Evolutionary conservation across 2,329 filamentous ascomycete genomes (phyloP).

Genomic region (Didymella arachidicola): DNA sequence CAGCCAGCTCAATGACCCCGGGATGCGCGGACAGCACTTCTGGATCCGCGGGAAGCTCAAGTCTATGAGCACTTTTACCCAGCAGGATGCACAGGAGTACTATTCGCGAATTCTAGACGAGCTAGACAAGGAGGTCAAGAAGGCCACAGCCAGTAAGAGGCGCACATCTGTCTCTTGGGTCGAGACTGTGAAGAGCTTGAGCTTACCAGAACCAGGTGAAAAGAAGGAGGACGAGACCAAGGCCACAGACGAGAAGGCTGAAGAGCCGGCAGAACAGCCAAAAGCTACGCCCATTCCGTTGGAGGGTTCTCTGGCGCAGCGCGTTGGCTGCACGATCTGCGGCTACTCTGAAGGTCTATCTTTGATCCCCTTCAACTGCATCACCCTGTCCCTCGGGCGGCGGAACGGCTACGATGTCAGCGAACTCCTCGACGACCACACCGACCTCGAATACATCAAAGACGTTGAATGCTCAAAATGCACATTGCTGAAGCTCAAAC

Average conservation of each 20-base stretch:
- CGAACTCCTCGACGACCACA: constrained; percentile 84
- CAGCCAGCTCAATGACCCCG: constrained; percentile 70
- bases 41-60: constrained; percentile 86
- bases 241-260: constrained; percentile 15
- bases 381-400: constrained; percentile 81
- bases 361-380: constrained; percentile 91
- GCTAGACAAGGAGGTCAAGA: constrained; percentile 76
- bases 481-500: constrained; percentile 71
- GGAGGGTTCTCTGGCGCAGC: constrained; percentile 85
- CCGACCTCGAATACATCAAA: constrained; percentile 82
- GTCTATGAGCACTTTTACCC: constrained; percentile 92
- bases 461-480: constrained; percentile 93
- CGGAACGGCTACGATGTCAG: constrained; percentile 71
- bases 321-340: constrained; percentile 85
- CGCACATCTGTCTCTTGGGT: not conserved
- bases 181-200: not conserved
- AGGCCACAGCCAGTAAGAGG: constrained; percentile 53
- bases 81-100: constrained; percentile 98
- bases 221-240: constrained; percentile 14
- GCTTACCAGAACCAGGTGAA: not conserved
- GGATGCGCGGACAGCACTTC: constrained; percentile 76
- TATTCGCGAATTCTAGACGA: constrained; percentile 89
- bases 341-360: constrained; percentile 87
- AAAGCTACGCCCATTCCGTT: constrained; percentile 72
- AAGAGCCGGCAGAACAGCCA: constrained; percentile 14